A percentile compares a stretch with the other conserved stretches of the same genome.
phyloP scores from a whole-genome alignment of 2,329 filamentous ascomycete species.

The Paecilomyces sp. region DNA sequence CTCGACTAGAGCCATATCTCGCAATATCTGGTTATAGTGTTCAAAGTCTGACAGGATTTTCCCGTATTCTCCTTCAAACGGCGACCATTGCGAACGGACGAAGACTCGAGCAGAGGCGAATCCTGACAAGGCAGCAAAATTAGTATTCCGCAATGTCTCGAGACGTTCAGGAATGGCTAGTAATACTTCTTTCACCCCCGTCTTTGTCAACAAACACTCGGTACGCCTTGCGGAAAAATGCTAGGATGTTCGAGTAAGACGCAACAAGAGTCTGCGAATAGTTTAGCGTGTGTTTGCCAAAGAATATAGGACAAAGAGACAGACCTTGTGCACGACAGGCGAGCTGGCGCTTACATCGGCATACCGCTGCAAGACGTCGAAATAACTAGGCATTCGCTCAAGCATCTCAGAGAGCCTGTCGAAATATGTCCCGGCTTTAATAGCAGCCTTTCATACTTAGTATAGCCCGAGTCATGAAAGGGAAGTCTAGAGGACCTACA shows the following conservation, averaged over 20 bases:
- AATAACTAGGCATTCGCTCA: conserved; percentile 2
- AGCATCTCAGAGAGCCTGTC: conserved; percentile 7
- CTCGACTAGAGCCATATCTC: neutral
- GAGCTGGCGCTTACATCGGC: neutral
- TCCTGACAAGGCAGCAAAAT: neutral
- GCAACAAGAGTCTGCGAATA: conserved; percentile 3
- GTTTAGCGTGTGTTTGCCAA: neutral
- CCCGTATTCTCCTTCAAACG: conserved; percentile 7
- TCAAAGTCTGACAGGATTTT: conserved; percentile 3
- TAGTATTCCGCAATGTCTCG: neutral
- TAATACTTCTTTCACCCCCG: neutral
- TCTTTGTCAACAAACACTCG: neutral
- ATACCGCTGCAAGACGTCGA: conserved; percentile 3
- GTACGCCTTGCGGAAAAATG: neutral
- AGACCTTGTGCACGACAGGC: conserved; percentile 1
- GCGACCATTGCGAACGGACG: conserved; percentile 5
- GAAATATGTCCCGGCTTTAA: conserved; percentile 6
- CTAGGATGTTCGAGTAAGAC: conserved; percentile 3
- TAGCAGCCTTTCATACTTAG: neutral
- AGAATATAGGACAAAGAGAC: neutral
- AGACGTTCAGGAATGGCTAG: neutral
- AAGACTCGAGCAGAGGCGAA: neutral
- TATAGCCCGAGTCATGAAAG: neutral
- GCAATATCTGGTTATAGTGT: conserved; percentile 2
- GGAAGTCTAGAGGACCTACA: neutral